Base-by-base conservation (phyloP, 306 rosid species). In the Vicia sativa region DNA sequence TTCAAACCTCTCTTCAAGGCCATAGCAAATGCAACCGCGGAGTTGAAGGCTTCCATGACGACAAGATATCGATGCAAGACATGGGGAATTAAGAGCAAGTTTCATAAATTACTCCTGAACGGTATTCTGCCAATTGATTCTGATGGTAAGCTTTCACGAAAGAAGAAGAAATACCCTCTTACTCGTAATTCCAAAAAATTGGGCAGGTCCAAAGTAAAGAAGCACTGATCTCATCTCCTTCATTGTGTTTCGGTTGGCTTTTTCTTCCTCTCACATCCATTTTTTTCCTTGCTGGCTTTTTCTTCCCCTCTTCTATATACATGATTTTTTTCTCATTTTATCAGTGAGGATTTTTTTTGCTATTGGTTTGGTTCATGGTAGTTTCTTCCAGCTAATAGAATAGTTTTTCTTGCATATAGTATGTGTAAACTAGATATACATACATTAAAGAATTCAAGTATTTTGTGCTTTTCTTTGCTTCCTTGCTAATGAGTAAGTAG, bases 81-180 rank as follows among this genome's bases (percentile, higher is more conserved):
- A 54, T 54, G 61, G 61, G 61, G 61, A 25, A 26, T 54, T 3
- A 54, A 4, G 11, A 54, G 38, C 61, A 54, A 54, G 18, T 54
- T 54, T 25, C 61, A 13, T 6, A 11, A 10, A 19, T 25, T 54
- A 25, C 2, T 1, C 37, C 13, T 54, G 61, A 25, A 26, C 0
- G 61, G 38, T 26, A 54, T 54, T 54, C 61, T 54, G 7, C 61
- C 61, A 54, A 54, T 54, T 25, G 61, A 26, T 54, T 25, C 61
- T 25, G 4, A 54, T 54, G 61, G 61, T 12, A 54, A 54, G 37
- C 61, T 54, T 54, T 54, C 61, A 26, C 38, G 35, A 11, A 54
- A 54, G 35, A 54, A 54, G 18, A 54, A 54, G 35, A 54, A 54
- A 3, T 54, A 54, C 61, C 61, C 37, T 0, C 37, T 54, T 54